Evolutionary conservation across 2,329 filamentous ascomycete species (phyloP).

Genomic region (Ramichloridium luteum): DNA sequence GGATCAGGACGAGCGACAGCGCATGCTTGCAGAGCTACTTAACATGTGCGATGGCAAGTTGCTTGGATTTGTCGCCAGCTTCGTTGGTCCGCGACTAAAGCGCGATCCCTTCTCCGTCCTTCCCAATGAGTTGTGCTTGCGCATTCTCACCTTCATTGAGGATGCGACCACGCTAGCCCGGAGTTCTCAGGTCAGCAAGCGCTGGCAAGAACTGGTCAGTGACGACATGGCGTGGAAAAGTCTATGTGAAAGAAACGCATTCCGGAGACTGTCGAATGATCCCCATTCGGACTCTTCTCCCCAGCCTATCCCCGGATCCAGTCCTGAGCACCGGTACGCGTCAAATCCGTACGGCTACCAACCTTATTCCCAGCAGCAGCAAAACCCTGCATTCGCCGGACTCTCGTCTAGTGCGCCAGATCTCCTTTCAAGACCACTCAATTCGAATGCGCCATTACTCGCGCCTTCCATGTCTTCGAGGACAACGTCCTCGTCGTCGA

Average conservation of each 20-base stretch:
- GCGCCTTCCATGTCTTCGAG: conserved; percentile 17
- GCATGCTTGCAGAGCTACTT: conserved; percentile 74
- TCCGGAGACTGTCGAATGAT: conserved; percentile 46
- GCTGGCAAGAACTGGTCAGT: conserved; percentile 85
- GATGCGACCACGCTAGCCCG: conserved; percentile 88
- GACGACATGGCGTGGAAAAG: conserved; percentile 99
- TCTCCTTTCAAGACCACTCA: conserved; percentile 25
- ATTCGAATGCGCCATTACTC: conserved; percentile 15
- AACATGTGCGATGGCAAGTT: conserved; percentile 93
- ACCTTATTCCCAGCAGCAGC: conserved; percentile 13
- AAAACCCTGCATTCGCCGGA: conserved; percentile 23
- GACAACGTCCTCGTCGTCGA: conserved; percentile 25
- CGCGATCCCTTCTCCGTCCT: conserved; percentile 91
- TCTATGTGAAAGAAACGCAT: conserved; percentile 90
- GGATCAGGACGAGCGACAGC: conserved; percentile 62
- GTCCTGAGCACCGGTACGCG: conserved; percentile 11
- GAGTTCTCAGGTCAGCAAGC: conserved; percentile 87
- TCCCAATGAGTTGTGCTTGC: conserved; percentile 80
- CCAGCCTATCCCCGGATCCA: conserved; percentile 11
- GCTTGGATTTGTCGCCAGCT: conserved; percentile 89
- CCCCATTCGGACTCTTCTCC: conserved; percentile 9
- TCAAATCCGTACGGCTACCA: conserved; percentile 20
- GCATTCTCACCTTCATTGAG: conserved; percentile 94
- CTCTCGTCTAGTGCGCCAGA: conserved; percentile 37
- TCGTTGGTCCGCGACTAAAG: conserved; percentile 85